phyloP scores from a whole-genome alignment of 768 basidiomycete species.

The Tricholoma sp. region DNA sequence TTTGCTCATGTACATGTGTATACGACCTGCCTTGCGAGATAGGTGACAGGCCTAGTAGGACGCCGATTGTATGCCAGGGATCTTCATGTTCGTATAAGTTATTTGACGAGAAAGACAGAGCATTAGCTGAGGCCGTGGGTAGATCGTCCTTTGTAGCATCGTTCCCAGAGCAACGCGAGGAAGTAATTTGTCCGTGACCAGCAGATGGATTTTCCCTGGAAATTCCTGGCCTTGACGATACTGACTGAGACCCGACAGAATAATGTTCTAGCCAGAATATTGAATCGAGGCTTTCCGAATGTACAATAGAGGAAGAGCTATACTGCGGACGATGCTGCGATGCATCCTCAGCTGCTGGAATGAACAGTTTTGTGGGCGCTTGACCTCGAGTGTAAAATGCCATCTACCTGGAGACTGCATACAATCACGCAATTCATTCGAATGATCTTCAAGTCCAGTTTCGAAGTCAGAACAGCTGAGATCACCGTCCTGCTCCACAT shows the following conservation, averaged over 20 bases:
- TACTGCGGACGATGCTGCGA: not conserved
- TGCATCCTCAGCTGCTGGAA: not conserved
- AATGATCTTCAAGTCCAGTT: not conserved
- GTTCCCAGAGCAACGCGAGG: not conserved
- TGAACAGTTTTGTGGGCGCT: not conserved
- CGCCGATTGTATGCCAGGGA: constrained; percentile 41
- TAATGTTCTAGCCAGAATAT: not conserved
- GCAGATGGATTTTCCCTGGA: not conserved
- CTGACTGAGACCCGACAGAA: not conserved
- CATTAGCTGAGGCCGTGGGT: not conserved
- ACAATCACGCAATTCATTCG: not conserved
- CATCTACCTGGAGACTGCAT: not conserved
- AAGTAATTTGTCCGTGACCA: not conserved
- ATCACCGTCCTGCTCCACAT: not conserved
- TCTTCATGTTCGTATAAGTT: constrained; percentile 35
- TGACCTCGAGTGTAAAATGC: not conserved
- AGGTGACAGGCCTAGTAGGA: constrained; percentile 31
- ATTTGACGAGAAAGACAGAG: constrained; percentile 4
- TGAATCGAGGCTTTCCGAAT: not conserved
- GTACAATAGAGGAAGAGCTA: not conserved
- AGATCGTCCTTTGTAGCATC: not conserved
- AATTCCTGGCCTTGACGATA: not conserved
- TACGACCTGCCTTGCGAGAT: not conserved
- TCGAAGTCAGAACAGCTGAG: constrained; percentile 5
- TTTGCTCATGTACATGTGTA: not conserved